Evolutionary conservation across 2,329 filamentous ascomycete species (phyloP).

Genomic region (Pseudopyrenochaeta lycopersici): DNA sequence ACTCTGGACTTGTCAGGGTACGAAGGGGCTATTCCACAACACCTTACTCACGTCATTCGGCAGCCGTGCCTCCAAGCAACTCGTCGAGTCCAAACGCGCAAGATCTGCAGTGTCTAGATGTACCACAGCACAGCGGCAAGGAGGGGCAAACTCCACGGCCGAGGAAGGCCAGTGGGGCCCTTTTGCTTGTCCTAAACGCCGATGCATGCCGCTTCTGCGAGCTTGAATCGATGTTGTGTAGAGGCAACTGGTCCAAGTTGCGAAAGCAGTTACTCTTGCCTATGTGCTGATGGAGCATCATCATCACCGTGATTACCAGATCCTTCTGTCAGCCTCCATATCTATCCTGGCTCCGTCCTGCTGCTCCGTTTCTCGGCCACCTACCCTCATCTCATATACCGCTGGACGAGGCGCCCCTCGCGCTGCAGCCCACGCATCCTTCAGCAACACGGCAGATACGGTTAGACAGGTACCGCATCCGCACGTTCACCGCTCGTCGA

Average conservation of each 20-base stretch:
- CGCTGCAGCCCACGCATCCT: conserved; percentile 19
- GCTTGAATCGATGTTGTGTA: conserved; percentile 13
- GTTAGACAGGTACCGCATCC: conserved; percentile 30
- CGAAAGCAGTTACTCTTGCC: neutral
- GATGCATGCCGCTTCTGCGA: conserved; percentile 14
- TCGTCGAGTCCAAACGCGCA: conserved; percentile 18
- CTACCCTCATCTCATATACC: conserved; percentile 5
- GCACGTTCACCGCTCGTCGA: conserved; percentile 37
- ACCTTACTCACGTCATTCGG: conserved; percentile 33
- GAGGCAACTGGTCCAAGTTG: conserved; percentile 1
- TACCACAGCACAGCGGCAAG: conserved; percentile 18
- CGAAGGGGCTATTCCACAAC: conserved; percentile 16
- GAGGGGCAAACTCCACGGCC: conserved; percentile 36
- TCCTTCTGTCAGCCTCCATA: neutral
- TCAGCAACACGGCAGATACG: conserved; percentile 18
- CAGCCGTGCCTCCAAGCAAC: conserved; percentile 20
- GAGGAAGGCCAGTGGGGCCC: conserved; percentile 22
- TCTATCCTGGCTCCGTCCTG: neutral
- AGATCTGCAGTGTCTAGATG: conserved; percentile 19
- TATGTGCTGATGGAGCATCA: neutral
- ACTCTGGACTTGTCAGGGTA: conserved; percentile 20
- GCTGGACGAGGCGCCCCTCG: conserved; percentile 13
- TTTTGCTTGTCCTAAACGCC: conserved; percentile 11
- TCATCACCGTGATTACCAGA: neutral
- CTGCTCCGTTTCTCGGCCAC: conserved; percentile 1